Percentiles rank a stretch among this genome's conserved stretches.
phyloP scores from a whole-genome alignment of 495 filamentous ascomycete genomes.

The Penicillium ucsense region DNA sequence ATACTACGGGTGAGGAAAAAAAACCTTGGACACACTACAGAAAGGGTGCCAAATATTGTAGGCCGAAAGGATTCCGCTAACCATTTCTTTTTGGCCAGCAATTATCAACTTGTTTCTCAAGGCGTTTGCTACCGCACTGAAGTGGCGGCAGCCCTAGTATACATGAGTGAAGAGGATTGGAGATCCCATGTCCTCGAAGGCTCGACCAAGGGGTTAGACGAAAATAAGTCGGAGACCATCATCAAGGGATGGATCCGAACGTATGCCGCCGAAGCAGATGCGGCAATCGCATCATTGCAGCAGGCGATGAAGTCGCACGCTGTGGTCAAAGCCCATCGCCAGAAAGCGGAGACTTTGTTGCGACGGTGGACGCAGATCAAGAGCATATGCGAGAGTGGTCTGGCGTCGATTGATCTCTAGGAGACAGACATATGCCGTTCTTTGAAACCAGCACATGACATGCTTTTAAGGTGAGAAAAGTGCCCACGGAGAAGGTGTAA shows the following conservation, averaged over 20 bases:
- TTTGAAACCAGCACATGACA: no score
- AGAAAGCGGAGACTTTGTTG: conserved; percentile 28
- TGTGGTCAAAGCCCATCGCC: conserved; percentile 10
- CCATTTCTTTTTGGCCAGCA: conserved; percentile 19
- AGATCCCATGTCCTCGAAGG: conserved; percentile 35
- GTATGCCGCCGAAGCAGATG: conserved; percentile 29
- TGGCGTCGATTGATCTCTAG: conserved; percentile 14
- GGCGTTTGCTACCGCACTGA: conserved; percentile 64
- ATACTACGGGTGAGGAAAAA: conserved; percentile 49
- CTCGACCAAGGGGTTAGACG: conserved; percentile 23
- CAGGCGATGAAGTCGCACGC: conserved; percentile 16
- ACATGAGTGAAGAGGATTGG: conserved; percentile 38
- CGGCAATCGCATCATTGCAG: conserved; percentile 24
- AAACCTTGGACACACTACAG: neutral
- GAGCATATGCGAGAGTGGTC: conserved; percentile 25
- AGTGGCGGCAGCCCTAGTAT: conserved; percentile 50
- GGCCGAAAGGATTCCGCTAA: neutral
- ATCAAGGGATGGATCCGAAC: conserved; percentile 31
- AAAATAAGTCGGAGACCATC: conserved; percentile 20
- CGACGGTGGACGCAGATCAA: conserved; percentile 46
- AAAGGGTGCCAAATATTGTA: no score
- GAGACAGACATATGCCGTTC: neutral
- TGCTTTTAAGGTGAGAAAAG: neutral
- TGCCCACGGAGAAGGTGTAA: no score
- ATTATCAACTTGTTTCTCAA: conserved; percentile 51